A percentile compares a stretch with the other conserved stretches of the same genome.
Evolutionary conservation across 345 rosid genomes (phyloP).

Genomic region (Melastoma malabathricum): DNA sequence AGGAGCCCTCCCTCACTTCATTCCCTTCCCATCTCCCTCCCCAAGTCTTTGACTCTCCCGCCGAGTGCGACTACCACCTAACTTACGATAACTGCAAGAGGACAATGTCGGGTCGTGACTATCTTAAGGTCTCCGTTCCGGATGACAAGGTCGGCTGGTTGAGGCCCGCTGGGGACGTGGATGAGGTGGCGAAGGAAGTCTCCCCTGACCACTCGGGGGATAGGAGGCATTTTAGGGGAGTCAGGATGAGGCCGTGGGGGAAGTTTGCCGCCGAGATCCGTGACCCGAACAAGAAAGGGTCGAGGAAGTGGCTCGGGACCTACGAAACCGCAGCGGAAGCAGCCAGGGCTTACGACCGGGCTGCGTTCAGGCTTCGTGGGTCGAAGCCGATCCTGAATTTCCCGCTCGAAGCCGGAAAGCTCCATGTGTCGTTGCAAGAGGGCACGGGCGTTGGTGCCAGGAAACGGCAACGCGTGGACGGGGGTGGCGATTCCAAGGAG

Average conservation of each 20-base stretch:
- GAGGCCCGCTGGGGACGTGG: slow-evolving; percentile 15
- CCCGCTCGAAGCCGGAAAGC: slow-evolving; percentile 57
- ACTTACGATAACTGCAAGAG: slow-evolving; percentile 22
- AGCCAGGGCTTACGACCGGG: slow-evolving; percentile 75
- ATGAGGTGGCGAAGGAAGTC: not conserved
- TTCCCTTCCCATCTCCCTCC: not conserved
- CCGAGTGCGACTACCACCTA: not conserved
- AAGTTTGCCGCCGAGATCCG: slow-evolving; percentile 95
- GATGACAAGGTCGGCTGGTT: slow-evolving; percentile 30
- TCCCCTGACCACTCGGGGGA: slow-evolving; percentile 2
- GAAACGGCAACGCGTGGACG: slow-evolving; percentile 31
- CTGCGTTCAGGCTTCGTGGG: slow-evolving; percentile 69
- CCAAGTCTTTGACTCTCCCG: slow-evolving; percentile 4
- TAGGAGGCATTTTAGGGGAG: slow-evolving; percentile 75
- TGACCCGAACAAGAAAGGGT: slow-evolving; percentile 62
- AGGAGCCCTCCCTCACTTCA: slow-evolving; percentile 16
- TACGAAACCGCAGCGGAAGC: slow-evolving; percentile 62
- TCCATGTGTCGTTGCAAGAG: not conserved
- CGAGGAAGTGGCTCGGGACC: slow-evolving; percentile 85
- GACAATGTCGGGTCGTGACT: slow-evolving; percentile 20
- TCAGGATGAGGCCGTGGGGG: slow-evolving; percentile 87
- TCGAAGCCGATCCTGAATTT: slow-evolving; percentile 79
- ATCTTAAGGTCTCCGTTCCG: slow-evolving; percentile 36
- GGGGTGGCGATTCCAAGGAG: slow-evolving; percentile 6
- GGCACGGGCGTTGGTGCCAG: slow-evolving; percentile 3